phyloP scores from a whole-genome alignment of 352 stramenopile species.

The Phytophthora palmivora region DNA sequence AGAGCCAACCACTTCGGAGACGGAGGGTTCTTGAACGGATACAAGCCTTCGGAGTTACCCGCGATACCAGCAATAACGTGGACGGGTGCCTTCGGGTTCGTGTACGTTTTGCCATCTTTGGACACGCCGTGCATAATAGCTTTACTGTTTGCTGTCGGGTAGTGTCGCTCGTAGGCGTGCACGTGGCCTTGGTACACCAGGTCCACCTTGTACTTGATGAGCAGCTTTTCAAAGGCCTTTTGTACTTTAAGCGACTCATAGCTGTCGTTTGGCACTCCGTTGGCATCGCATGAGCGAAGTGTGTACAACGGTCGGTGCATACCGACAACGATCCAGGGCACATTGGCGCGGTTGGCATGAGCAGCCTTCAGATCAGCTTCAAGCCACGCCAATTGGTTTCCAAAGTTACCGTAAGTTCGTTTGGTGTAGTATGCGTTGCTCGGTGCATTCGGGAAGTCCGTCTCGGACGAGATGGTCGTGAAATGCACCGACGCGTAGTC shows the following conservation, averaged over 20 bases:
- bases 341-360: slow-evolving; percentile 45
- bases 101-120: slow-evolving; percentile 47
- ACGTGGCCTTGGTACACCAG: slow-evolving; percentile 56
- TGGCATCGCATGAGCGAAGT: slow-evolving; percentile 33
- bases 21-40: slow-evolving; percentile 30
- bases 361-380: slow-evolving; percentile 56
- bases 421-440: slow-evolving; percentile 45
- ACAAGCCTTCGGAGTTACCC: slow-evolving; percentile 46
- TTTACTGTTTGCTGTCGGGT: slow-evolving; percentile 46
- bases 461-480: slow-evolving; percentile 82
- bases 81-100: slow-evolving; percentile 54
- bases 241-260: slow-evolving; percentile 47
- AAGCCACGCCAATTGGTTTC: slow-evolving; percentile 55
- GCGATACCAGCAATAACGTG: slow-evolving; percentile 55
- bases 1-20: slow-evolving; percentile 40
- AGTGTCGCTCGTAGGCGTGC: slow-evolving; percentile 58
- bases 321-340: slow-evolving; percentile 56
- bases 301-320: slow-evolving; percentile 68
- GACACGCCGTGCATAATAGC: slow-evolving; percentile 51
- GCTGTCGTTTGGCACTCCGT: slow-evolving; percentile 42
- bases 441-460: slow-evolving; percentile 45
- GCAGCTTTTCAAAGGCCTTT: slow-evolving; percentile 57
- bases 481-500: slow-evolving; percentile 69
- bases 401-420: slow-evolving; percentile 43
- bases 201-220: slow-evolving; percentile 67